These are phyloP conservation scores for Neckera pumila DNA, from an alignment of 225 moss, liverwort and hornwort genomes.

Conservation along the genomic window DNA sequence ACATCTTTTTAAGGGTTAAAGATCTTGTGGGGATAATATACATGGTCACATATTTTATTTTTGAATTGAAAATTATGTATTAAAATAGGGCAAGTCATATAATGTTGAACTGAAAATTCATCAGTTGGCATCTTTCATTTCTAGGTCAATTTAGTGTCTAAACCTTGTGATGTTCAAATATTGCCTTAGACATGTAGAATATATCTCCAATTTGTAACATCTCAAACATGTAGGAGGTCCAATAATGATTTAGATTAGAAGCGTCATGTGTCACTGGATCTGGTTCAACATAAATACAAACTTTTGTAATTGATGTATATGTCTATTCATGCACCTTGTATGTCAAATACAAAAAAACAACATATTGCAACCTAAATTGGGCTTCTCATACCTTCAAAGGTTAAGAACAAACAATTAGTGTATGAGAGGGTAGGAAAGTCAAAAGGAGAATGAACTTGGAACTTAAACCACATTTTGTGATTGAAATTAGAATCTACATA, in stretches of 20 bases:
- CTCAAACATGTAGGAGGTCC: not conserved
- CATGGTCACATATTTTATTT: not conserved
- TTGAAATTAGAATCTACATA: too few relatives aligned
- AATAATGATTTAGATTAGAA: not conserved
- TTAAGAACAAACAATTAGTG: too few relatives aligned
- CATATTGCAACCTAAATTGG: too few relatives aligned
- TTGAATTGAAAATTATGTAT: not conserved
- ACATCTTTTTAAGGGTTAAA: too few relatives aligned
- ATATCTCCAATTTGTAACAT: too few relatives aligned
- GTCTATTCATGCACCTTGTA: not conserved
- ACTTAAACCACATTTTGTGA: too few relatives aligned
- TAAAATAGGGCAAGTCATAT: not conserved
- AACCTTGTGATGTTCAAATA: not conserved
- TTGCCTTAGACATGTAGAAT: rapidly evolving
- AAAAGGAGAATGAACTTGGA: too few relatives aligned
- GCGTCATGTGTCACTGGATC: too few relatives aligned
- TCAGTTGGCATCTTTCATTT: not conserved
- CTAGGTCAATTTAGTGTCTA: not conserved
- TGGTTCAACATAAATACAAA: not conserved
- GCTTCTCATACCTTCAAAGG: too few relatives aligned
- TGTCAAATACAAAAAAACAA: too few relatives aligned
- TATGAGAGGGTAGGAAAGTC: too few relatives aligned
- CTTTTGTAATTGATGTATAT: not conserved
- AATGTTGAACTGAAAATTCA: not conserved
- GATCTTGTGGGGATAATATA: too few relatives aligned